phyloP scores from a whole-genome alignment of 106 monocot genomes.

The Phalaenopsis aphrodite region DNA sequence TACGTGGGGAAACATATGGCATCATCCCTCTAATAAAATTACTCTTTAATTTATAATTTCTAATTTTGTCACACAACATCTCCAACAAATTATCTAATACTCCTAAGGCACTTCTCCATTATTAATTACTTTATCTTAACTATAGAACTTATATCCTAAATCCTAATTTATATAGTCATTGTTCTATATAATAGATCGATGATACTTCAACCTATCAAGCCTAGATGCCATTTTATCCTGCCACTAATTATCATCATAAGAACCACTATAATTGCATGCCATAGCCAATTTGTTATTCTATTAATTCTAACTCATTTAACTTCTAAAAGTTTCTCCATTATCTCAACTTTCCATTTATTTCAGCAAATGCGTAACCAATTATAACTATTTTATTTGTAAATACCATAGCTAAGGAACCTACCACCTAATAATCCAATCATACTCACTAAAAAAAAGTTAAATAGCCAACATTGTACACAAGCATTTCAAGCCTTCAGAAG shows the following conservation, averaged over 20 bases:
- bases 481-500: not conserved
- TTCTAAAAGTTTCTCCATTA: not conserved
- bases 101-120: not conserved
- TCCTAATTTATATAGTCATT: not conserved
- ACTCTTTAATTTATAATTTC: not conserved
- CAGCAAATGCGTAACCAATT: not conserved
- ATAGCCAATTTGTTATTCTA: not conserved
- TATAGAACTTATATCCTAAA: not conserved
- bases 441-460: not conserved
- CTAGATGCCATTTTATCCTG: not conserved
- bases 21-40: not conserved
- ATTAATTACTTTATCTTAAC: not conserved
- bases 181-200: not conserved
- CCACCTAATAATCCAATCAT: too few relatives aligned
- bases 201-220: not conserved
- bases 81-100: not conserved
- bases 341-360: not conserved
- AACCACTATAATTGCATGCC: not conserved
- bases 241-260: not conserved
- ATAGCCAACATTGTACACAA: not conserved
- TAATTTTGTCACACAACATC: not conserved
- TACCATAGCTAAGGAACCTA: too few relatives aligned
- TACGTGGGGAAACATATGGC: not conserved
- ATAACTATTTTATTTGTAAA: too few relatives aligned
- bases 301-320: not conserved